A percentile compares a stretch with the other conserved stretches of the same genome.
These are phyloP conservation scores for Rhododendron henanense DNA, from an alignment of 148 eudicot genomes.

Conservation along the genomic window DNA sequence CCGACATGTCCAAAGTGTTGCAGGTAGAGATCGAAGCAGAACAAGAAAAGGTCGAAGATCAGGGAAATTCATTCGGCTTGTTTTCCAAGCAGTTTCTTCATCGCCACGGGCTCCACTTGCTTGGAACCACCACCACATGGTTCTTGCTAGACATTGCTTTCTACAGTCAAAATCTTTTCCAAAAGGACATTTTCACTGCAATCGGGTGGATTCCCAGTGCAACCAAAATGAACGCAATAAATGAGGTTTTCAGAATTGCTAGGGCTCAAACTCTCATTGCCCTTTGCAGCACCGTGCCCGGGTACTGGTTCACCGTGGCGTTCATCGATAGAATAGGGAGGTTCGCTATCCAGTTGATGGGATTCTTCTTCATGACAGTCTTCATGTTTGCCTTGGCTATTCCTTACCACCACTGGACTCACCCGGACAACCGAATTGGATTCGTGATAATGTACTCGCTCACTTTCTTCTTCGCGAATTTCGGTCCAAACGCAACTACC, in stretches of 20 bases:
- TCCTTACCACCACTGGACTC: conserved; percentile 56
- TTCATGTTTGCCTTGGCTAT: conserved; percentile 55
- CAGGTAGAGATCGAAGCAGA: conserved; percentile 35
- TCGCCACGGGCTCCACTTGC: conserved; percentile 55
- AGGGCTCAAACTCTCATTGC: conserved; percentile 65
- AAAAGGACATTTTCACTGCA: conserved; percentile 59
- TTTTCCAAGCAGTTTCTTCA: conserved; percentile 44
- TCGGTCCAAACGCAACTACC: conserved; percentile 66
- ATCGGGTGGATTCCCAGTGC: conserved; percentile 63
- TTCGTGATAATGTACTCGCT: conserved; percentile 55
- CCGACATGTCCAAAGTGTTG: conserved; percentile 47
- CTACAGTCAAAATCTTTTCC: conserved; percentile 66
- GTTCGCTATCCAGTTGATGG: conserved; percentile 49
- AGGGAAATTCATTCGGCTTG: conserved; percentile 32
- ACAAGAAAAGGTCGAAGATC: conserved; percentile 19
- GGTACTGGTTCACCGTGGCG: conserved; percentile 63
- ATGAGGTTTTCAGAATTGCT: conserved; percentile 47
- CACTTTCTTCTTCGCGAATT: conserved; percentile 63
- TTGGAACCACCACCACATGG: conserved; percentile 60
- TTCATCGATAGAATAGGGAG: conserved; percentile 54
- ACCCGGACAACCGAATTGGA: conserved; percentile 41
- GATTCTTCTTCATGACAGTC: conserved; percentile 56
- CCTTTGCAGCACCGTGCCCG: conserved; percentile 58
- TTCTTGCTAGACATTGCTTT: conserved; percentile 66
- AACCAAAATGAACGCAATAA: conserved; percentile 46